phyloP scores from a whole-genome alignment of 495 filamentous ascomycete species.

The Friedmanniomyces simplex region DNA sequence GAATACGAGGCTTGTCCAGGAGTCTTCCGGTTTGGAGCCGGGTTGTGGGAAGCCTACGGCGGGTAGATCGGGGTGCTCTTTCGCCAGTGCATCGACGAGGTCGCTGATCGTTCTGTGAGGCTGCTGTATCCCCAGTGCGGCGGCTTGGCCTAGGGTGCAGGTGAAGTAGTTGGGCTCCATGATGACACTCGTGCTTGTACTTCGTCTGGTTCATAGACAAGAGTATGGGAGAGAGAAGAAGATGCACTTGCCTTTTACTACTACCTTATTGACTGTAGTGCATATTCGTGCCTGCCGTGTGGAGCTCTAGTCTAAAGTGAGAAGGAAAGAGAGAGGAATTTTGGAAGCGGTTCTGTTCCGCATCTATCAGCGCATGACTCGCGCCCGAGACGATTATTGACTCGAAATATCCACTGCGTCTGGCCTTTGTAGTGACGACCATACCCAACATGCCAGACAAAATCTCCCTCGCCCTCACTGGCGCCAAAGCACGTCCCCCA shows the following conservation, averaged over 20 bases:
- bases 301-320: background rate
- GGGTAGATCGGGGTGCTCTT: constrained; percentile 21
- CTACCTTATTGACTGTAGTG: background rate
- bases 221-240: background rate
- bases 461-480: constrained; percentile 17
- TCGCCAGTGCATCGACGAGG: constrained; percentile 38
- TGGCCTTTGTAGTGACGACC: too few relatives aligned
- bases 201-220: background rate
- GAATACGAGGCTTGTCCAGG: constrained; percentile 17
- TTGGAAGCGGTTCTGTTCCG: background rate
- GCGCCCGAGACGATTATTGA: background rate
- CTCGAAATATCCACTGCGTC: background rate
- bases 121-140: constrained; percentile 20
- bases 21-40: background rate
- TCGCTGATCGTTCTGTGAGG: constrained; percentile 36
- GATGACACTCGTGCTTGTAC: background rate
- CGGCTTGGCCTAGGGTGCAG: constrained; percentile 42
- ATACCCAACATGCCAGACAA: constrained; percentile 5
- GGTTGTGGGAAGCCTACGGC: constrained; percentile 37
- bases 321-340: background rate
- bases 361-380: background rate
- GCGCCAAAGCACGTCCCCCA: constrained; percentile 1
- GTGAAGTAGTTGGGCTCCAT: constrained; percentile 39
- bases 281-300: constrained; percentile 2
- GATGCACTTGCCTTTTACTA: background rate